Conservation (phyloP, 768 basidiomycete genomes). For the Postia placenta region DNA sequence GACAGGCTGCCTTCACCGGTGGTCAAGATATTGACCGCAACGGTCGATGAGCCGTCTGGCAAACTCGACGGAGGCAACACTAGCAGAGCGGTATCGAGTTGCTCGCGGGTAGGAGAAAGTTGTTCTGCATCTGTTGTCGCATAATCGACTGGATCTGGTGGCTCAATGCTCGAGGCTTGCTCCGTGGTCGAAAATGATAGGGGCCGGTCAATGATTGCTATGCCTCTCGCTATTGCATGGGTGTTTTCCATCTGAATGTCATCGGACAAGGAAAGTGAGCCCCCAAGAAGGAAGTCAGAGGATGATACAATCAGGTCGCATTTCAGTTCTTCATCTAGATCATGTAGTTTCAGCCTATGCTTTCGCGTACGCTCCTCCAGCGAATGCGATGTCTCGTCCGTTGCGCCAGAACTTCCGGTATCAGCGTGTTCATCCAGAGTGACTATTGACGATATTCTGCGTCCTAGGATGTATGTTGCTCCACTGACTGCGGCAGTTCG, state of each 20-base stretch:
- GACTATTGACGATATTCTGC: slow-evolving; percentile 33
- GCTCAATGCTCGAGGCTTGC: too few species aligned
- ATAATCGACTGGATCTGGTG: slow-evolving; percentile 5
- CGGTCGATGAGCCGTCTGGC: slow-evolving; percentile 36
- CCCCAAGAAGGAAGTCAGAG: slow-evolving; percentile 20
- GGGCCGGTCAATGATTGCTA: slow-evolving; percentile 45
- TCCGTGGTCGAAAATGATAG: slow-evolving; percentile 20
- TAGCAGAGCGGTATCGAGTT: slow-evolving; percentile 59
- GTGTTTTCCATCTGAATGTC: slow-evolving; percentile 2
- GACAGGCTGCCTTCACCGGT: slow-evolving; percentile 72
- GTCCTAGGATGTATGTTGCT: slow-evolving; percentile 66
- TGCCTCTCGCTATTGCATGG: slow-evolving; percentile 36
- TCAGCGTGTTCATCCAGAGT: too few species aligned
- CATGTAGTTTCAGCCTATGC: slow-evolving; percentile 48
- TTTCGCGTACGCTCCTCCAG: neutral
- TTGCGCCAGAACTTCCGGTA: neutral
- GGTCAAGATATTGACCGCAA: slow-evolving; percentile 52
- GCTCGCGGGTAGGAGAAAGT: neutral
- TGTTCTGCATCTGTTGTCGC: slow-evolving; percentile 4
- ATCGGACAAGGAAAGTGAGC: neutral
- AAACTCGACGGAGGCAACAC: slow-evolving; percentile 71
- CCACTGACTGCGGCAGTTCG: slow-evolving; percentile 82
- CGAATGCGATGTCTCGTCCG: slow-evolving; percentile 3
- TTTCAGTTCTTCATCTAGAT: slow-evolving; percentile 52
- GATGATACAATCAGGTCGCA: slow-evolving; percentile 54